A percentile compares a stretch with the other conserved stretches of the same genome.
These are phyloP conservation scores for Didymella lethalis DNA, from an alignment of 2,329 filamentous ascomycete species.

Conservation along the genomic window DNA sequence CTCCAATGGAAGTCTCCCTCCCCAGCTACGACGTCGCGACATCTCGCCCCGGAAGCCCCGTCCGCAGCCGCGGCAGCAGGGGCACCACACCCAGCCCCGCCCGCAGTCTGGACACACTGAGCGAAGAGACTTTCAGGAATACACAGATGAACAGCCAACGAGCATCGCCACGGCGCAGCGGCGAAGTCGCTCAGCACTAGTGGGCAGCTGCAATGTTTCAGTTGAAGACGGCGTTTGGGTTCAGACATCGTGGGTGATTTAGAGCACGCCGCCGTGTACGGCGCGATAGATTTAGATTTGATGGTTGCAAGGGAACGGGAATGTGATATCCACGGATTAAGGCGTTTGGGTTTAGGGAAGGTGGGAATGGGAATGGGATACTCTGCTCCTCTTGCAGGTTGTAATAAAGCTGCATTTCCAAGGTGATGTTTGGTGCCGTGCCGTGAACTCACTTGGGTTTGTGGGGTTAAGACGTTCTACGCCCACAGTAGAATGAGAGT, in stretches of 20 bases:
- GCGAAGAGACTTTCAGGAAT: conserved; percentile 50
- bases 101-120: conserved; percentile 45
- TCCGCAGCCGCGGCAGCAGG: conserved; percentile 39
- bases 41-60: conserved; percentile 53
- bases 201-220: neutral
- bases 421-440: too few species aligned
- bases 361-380: neutral
- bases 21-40: conserved; percentile 58
- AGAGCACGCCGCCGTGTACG: neutral
- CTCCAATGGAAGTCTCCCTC: conserved; percentile 50
- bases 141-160: conserved; percentile 45
- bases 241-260: neutral
- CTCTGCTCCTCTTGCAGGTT: conserved; percentile 2
- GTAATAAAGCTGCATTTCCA: neutral
- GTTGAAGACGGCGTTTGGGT: neutral
- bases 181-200: conserved; percentile 24
- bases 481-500: too few species aligned
- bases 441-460: too few species aligned
- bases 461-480: too few species aligned
- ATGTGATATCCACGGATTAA: conserved; percentile 5
- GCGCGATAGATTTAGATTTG: conserved; percentile 3
- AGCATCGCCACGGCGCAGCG: conserved; percentile 37
- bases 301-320: neutral
- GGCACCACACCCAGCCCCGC: conserved; percentile 46
- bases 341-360: neutral